Conservation (phyloP, 495 filamentous ascomycete genomes). For the Hypoxylon cercidicola region DNA sequence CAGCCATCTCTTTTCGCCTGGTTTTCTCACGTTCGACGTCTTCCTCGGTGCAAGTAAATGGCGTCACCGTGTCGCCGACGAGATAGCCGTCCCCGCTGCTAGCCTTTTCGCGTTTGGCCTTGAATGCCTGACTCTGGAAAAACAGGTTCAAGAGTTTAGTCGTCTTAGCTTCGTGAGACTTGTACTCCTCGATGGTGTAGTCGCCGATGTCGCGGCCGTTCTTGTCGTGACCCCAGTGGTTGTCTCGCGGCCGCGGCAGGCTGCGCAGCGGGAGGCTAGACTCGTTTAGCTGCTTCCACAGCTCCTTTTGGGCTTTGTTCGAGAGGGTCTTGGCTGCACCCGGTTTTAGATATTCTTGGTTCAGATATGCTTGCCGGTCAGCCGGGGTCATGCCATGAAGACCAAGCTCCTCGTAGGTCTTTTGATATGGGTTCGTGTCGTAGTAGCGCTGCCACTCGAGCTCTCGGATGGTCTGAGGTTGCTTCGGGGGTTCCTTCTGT, state of each 20-base stretch:
- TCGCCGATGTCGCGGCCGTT: constrained; percentile 52
- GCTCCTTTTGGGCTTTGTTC: constrained; percentile 58
- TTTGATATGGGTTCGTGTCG: constrained; percentile 52
- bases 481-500: constrained; percentile 34
- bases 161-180: constrained; percentile 44
- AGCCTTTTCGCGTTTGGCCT: constrained; percentile 39
- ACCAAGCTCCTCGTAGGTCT: constrained; percentile 44
- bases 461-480: constrained; percentile 49
- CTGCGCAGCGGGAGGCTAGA: constrained; percentile 54
- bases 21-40: constrained; percentile 58
- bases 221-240: constrained; percentile 55
- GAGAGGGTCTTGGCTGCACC: constrained; percentile 45
- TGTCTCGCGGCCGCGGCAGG: constrained; percentile 41
- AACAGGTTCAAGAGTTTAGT: constrained; percentile 42
- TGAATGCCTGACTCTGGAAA: constrained; percentile 45
- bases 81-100: constrained; percentile 20
- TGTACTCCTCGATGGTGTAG: constrained; percentile 53
- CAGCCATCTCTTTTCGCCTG: constrained; percentile 56
- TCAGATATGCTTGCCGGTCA: constrained; percentile 51
- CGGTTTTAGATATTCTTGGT: constrained; percentile 47
- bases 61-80: constrained; percentile 30
- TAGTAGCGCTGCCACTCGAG: constrained; percentile 49
- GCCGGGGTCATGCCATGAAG: constrained; percentile 49
- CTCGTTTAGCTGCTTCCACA: constrained; percentile 60
- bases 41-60: constrained; percentile 45